Conservation (phyloP, 176 grass and related monocot species). For the Coix lacrymajobi region DNA sequence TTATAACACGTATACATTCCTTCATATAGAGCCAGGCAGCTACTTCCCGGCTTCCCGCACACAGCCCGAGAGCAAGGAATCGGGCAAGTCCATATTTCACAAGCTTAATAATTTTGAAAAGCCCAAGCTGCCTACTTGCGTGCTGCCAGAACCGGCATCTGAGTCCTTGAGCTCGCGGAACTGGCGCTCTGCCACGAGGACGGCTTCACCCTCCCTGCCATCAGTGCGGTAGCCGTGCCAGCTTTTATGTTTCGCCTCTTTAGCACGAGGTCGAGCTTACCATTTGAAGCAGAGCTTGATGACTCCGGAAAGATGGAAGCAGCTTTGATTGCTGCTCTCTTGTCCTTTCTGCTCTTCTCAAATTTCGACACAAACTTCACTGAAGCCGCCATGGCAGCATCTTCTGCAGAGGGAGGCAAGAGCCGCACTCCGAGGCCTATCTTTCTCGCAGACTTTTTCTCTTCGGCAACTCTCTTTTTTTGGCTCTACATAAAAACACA, state of each 20-base stretch:
- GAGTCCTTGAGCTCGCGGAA: conserved; percentile 20
- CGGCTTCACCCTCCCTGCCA: conserved; percentile 61
- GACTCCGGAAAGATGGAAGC: conserved; percentile 69
- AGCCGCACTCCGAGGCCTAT: conserved; percentile 77
- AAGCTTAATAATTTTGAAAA: background rate
- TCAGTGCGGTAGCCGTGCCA: conserved; percentile 30
- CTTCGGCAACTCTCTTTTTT: conserved; percentile 78
- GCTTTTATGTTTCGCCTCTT: conserved; percentile 83
- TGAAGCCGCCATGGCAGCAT: conserved; percentile 47
- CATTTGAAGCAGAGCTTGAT: conserved; percentile 35
- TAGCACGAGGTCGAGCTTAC: conserved; percentile 43
- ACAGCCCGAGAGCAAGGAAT: background rate
- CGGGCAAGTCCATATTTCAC: too few relatives aligned
- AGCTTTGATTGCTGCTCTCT: conserved; percentile 77
- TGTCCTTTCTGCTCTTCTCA: conserved; percentile 71
- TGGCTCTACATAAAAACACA: conserved; percentile 63
- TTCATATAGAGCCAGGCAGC: background rate
- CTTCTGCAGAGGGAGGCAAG: conserved; percentile 69
- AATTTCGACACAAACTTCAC: conserved; percentile 77
- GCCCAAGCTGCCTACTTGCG: conserved; percentile 13
- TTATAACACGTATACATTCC: background rate
- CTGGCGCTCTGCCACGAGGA: conserved; percentile 47
- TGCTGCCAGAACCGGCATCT: conserved; percentile 15
- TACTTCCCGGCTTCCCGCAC: too few relatives aligned
- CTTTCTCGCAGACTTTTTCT: conserved; percentile 63